Conservation (phyloP, 176 grass and related monocot species). For the Oryza coarctata region DNA sequence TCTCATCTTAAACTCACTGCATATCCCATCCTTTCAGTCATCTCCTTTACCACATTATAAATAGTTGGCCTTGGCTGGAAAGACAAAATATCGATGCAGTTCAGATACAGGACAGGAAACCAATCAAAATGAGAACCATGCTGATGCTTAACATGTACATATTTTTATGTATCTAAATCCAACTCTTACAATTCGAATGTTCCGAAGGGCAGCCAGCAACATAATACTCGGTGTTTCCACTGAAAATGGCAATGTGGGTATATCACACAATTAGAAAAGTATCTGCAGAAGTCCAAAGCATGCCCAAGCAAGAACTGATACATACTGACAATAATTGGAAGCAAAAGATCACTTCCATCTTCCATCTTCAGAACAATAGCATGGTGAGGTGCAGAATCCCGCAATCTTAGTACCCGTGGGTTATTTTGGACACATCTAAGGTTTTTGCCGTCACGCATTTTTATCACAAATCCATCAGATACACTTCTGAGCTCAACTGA, state of each 20-base stretch:
- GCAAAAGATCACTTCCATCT: conserved; percentile 85
- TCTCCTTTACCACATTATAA: conserved; percentile 78
- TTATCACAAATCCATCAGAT: conserved; percentile 83
- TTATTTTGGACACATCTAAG: conserved; percentile 81
- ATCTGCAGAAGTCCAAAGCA: not conserved
- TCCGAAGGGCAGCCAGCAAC: conserved; percentile 79
- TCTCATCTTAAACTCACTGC: conserved; percentile 40
- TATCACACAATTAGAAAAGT: conserved; percentile 21
- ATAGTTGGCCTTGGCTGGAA: conserved; percentile 87
- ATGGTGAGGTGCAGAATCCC: conserved; percentile 73
- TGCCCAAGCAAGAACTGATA: conserved; percentile 11
- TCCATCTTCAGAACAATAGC: conserved; percentile 97
- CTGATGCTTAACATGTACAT: conserved; percentile 12
- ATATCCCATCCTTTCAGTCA: conserved; percentile 93
- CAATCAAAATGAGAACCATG: conserved; percentile 11
- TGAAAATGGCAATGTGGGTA: conserved; percentile 39
- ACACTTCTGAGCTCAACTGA: conserved; percentile 86
- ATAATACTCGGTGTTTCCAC: conserved; percentile 92
- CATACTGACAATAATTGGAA: conserved; percentile 94
- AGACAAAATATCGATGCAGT: conserved; percentile 1
- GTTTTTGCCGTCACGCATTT: conserved; percentile 82
- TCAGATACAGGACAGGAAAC: not conserved
- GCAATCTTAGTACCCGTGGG: conserved; percentile 62
- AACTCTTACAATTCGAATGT: conserved; percentile 74
- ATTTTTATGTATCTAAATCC: conserved; percentile 9